A percentile compares a stretch with the other conserved stretches of the same genome.
phyloP scores from a whole-genome alignment of 2,329 filamentous ascomycete genomes.

The Neocucurbitaria cava region DNA sequence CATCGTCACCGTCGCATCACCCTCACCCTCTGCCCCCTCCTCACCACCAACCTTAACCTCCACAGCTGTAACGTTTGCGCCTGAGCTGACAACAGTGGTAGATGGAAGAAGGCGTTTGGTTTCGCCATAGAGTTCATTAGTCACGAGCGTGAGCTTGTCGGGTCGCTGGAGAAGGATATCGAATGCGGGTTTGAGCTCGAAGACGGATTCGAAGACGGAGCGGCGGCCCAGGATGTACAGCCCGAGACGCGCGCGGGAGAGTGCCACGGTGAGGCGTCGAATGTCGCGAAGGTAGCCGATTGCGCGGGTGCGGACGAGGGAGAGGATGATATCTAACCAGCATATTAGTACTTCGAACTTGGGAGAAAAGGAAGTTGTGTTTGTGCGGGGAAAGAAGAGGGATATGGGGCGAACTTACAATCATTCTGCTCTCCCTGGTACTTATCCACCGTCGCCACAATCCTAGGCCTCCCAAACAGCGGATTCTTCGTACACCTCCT shows the following conservation, averaged over 20 bases:
- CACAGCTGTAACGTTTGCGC: constrained; percentile 42
- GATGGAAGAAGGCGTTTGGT: constrained; percentile 59
- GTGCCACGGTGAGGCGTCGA: constrained; percentile 88
- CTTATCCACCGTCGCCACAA: constrained; percentile 95
- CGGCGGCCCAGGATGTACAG: constrained; percentile 91
- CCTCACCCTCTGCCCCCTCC: too few relatives aligned
- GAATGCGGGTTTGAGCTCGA: constrained; percentile 88
- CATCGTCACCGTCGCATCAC: constrained; percentile 95
- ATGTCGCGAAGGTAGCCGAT: constrained; percentile 95
- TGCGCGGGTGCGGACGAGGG: constrained; percentile 84
- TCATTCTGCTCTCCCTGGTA: constrained; percentile 99
- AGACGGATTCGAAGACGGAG: constrained; percentile 85
- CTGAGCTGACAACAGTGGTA: constrained; percentile 20
- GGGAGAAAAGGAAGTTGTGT: not conserved
- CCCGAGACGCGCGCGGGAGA: constrained; percentile 89
- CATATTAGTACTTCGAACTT: not conserved
- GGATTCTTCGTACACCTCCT: constrained; percentile 84
- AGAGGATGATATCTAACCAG: constrained; percentile 83
- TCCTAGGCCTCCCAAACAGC: constrained; percentile 86
- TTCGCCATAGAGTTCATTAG: constrained; percentile 81
- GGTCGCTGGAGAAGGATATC: constrained; percentile 77
- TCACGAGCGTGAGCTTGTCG: constrained; percentile 80
- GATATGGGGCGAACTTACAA: constrained; percentile 69
- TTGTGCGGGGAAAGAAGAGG: not conserved
- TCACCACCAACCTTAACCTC: constrained; percentile 56